Percentiles rank a stretch among this genome's conserved stretches.
These are phyloP conservation scores for Aphanomyces astaci DNA, from an alignment of 352 stramenopile species.

Conservation along the genomic window DNA sequence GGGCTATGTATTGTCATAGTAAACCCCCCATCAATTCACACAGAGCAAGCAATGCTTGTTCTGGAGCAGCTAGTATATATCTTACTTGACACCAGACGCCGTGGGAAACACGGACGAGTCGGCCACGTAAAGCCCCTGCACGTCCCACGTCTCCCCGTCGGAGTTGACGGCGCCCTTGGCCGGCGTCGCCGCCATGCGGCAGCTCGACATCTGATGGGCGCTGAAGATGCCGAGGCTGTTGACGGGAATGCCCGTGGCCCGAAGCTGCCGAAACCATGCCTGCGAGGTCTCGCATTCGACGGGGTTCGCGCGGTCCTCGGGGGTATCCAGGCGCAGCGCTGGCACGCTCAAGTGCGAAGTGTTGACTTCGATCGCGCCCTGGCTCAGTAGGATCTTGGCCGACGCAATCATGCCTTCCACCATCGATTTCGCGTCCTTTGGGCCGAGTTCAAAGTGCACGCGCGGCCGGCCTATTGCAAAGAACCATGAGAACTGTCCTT, in stretches of 20 bases:
- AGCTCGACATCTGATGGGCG: conserved; percentile 32
- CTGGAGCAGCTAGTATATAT: neutral
- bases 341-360: conserved; percentile 23
- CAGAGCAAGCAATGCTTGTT: neutral
- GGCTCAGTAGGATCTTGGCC: conserved; percentile 25
- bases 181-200: conserved; percentile 26
- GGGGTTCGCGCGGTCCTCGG: conserved; percentile 22
- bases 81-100: conserved; percentile 27
- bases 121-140: conserved; percentile 29
- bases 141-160: conserved; percentile 32
- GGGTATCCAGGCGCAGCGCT: neutral
- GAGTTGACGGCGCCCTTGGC: conserved; percentile 26
- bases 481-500: neutral
- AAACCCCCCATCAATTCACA: neutral
- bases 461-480: conserved; percentile 7
- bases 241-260: conserved; percentile 4
- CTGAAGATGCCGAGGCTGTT: conserved; percentile 27
- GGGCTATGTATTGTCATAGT: conserved; percentile 10
- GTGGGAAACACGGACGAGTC: conserved; percentile 33
- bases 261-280: conserved; percentile 20
- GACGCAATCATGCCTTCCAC: conserved; percentile 22
- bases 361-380: conserved; percentile 24
- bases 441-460: conserved; percentile 23
- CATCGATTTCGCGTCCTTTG: conserved; percentile 26
- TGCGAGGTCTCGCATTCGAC: conserved; percentile 20